Percentiles rank a stretch among this genome's conserved stretches.
Evolutionary conservation across 192 early-diverging fungal species (phyloP).

Genomic region (Pilobolus umbonatus): DNA sequence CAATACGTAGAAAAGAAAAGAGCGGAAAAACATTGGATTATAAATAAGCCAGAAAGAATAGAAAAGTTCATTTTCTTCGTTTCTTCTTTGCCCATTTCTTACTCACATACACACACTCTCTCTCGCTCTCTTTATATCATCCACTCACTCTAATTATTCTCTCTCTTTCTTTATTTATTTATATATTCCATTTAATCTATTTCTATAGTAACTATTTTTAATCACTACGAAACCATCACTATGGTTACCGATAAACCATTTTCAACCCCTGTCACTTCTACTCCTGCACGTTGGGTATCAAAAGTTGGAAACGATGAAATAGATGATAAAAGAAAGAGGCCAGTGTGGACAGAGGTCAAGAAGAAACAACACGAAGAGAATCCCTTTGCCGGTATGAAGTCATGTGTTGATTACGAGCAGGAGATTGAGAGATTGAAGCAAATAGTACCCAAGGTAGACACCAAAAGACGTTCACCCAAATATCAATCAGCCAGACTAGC

Average conservation of each 20-base stretch:
- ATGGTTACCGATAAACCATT: neutral
- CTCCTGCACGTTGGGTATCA: slow-evolving; percentile 7
- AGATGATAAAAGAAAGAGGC: slow-evolving; percentile 4
- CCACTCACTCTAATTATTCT: too few relatives aligned
- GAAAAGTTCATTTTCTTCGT: too few relatives aligned
- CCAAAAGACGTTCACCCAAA: slow-evolving; percentile 7
- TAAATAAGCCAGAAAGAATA: too few relatives aligned
- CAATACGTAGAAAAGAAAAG: too few relatives aligned
- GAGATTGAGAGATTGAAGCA: slow-evolving; percentile 36
- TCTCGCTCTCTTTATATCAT: too few relatives aligned
- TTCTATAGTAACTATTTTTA: too few relatives aligned
- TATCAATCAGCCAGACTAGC: neutral
- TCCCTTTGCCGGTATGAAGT: slow-evolving; percentile 38
- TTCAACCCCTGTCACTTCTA: neutral
- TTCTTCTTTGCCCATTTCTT: too few relatives aligned
- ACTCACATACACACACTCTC: too few relatives aligned
- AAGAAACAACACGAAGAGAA: slow-evolving; percentile 6
- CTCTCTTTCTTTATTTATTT: neutral
- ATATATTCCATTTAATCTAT: neutral
- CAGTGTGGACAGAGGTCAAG: slow-evolving; percentile 5
- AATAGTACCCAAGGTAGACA: slow-evolving; percentile 23
- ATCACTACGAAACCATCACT: neutral
- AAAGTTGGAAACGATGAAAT: neutral
- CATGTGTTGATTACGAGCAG: slow-evolving; percentile 30
- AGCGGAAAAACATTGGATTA: too few relatives aligned